Conservation (phyloP, 768 basidiomycete genomes). For the Amanita phalloides region DNA sequence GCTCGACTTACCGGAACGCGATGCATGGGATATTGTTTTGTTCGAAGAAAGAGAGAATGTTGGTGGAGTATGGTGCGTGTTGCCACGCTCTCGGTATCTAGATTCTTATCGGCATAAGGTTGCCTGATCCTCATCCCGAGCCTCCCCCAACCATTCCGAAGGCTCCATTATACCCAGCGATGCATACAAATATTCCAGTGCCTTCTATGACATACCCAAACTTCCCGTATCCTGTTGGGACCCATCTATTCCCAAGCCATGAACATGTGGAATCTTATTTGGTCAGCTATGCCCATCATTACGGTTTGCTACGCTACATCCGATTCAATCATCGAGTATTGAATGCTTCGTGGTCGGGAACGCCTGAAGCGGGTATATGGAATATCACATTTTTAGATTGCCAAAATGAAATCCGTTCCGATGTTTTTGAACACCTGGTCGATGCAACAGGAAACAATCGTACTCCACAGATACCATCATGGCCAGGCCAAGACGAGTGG, state of each 20-base stretch:
- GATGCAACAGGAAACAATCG: constrained; percentile 47
- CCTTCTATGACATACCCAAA: constrained; percentile 48
- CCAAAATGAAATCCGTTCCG: constrained; percentile 8
- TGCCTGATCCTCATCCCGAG: constrained; percentile 19
- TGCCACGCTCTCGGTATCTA: background rate
- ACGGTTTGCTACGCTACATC: background rate
- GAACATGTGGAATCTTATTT: constrained; percentile 38
- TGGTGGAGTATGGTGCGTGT: constrained; percentile 43
- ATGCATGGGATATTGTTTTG: constrained; percentile 35
- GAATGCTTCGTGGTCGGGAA: background rate
- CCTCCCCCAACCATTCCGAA: constrained; percentile 38
- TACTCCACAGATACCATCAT: constrained; percentile 33
- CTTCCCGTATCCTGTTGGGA: constrained; percentile 39
- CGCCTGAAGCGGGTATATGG: background rate
- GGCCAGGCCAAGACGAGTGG: constrained; percentile 41
- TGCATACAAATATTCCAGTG: constrained; percentile 44
- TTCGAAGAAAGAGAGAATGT: constrained; percentile 42
- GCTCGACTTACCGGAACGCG: constrained; percentile 32
- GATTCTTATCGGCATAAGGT: constrained; percentile 12
- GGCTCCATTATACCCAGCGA: constrained; percentile 42
- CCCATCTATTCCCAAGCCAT: constrained; percentile 39
- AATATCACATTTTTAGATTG: background rate
- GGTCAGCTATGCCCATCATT: constrained; percentile 1
- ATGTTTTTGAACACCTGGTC: constrained; percentile 39
- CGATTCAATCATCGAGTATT: background rate